Percentiles rank a stretch among this genome's conserved stretches.
These are phyloP conservation scores for Phytophthora chlamydospora DNA, from an alignment of 352 stramenopile genomes.

Conservation along the genomic window DNA sequence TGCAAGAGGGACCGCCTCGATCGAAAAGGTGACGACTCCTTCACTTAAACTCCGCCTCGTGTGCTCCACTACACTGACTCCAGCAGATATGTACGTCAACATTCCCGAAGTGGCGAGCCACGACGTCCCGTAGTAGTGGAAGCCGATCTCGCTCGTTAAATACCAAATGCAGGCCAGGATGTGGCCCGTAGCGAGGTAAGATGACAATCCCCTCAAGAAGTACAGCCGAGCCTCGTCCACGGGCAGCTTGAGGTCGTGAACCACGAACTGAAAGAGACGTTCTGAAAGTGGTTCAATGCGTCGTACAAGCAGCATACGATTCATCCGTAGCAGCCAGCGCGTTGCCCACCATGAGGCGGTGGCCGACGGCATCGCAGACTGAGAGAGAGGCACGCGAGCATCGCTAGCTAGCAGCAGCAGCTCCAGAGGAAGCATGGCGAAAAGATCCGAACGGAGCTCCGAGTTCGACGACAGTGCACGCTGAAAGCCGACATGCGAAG, in stretches of 20 bases:
- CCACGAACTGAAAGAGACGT: slow-evolving; percentile 56
- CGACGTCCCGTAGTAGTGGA: slow-evolving; percentile 49
- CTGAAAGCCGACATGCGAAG: background rate
- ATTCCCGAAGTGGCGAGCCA: slow-evolving; percentile 54
- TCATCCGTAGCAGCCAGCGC: slow-evolving; percentile 61
- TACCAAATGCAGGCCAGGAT: slow-evolving; percentile 73
- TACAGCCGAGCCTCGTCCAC: slow-evolving; percentile 48
- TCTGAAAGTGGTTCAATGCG: slow-evolving; percentile 54
- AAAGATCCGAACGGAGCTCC: slow-evolving; percentile 39
- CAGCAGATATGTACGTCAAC: slow-evolving; percentile 39
- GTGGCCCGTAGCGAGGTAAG: slow-evolving; percentile 64
- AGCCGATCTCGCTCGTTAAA: slow-evolving; percentile 45
- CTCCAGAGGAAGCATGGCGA: slow-evolving; percentile 57
- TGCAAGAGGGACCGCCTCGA: slow-evolving; percentile 39
- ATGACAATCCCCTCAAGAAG: slow-evolving; percentile 46
- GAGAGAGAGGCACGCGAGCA: slow-evolving; percentile 18
- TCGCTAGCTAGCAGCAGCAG: slow-evolving; percentile 31
- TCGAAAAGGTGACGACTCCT: background rate
- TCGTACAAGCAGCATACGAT: slow-evolving; percentile 51
- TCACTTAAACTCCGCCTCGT: slow-evolving; percentile 18
- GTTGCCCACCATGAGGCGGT: slow-evolving; percentile 39
- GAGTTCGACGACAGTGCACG: slow-evolving; percentile 17
- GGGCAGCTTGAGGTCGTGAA: slow-evolving; percentile 64
- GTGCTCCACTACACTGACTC: slow-evolving; percentile 7
- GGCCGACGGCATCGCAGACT: background rate